phyloP scores from a whole-genome alignment of 208 protist species.

The Wallacemonas sp. region DNA sequence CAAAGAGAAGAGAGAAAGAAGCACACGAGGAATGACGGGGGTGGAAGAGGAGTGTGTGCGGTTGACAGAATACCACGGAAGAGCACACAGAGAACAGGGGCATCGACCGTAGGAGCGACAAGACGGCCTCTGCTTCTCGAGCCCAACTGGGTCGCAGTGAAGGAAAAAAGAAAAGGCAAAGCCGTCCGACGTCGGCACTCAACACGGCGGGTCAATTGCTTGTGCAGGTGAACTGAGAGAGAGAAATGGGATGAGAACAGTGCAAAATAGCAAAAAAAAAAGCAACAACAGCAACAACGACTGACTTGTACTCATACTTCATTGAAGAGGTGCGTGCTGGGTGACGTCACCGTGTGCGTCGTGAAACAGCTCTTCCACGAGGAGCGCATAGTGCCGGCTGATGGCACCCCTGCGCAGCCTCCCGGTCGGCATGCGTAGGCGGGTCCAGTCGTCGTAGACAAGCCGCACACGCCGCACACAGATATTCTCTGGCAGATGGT shows the following conservation, averaged over 20 bases:
- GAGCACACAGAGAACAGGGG: background rate
- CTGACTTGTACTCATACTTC: no score
- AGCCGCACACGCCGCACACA: conserved; percentile 52
- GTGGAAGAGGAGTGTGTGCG: background rate
- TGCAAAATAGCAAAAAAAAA: background rate
- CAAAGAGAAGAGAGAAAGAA: background rate
- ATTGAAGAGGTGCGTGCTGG: no score
- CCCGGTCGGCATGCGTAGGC: conserved; percentile 55
- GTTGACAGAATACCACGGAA: background rate
- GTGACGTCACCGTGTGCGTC: conserved; percentile 7
- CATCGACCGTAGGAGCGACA: no score
- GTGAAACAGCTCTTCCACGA: conserved; percentile 66
- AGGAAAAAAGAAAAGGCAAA: background rate
- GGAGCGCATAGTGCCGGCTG: conserved; percentile 30
- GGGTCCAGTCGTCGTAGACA: conserved; percentile 66
- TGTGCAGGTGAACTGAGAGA: background rate
- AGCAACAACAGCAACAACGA: background rate
- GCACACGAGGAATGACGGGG: background rate
- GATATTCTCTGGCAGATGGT: conserved; percentile 19
- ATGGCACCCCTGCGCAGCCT: conserved; percentile 52
- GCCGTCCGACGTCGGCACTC: no score
- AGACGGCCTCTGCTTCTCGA: no score
- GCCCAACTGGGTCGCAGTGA: background rate
- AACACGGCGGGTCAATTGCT: no score
- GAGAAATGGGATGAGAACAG: background rate